Percentiles rank a stretch among this genome's conserved stretches.
These are phyloP conservation scores for Porpolomopsis calyptriformis DNA, from an alignment of 768 basidiomycete species.

Conservation along the genomic window DNA sequence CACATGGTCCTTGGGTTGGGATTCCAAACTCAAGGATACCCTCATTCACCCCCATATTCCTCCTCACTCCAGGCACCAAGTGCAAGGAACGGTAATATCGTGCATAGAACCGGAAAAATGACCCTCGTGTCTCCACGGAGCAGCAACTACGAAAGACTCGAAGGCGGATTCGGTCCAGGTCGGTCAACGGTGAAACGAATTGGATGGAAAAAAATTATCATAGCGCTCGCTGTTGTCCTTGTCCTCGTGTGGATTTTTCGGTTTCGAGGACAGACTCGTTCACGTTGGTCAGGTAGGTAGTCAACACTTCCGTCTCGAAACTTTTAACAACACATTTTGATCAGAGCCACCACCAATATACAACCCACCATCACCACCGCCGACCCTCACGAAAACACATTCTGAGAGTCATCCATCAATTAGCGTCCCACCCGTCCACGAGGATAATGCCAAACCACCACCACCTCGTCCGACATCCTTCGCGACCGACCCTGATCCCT, in stretches of 20 bases:
- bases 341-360: not conserved
- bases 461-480: constrained; percentile 40
- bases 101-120: constrained; percentile 3
- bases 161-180: constrained; percentile 38
- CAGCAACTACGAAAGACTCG: constrained; percentile 23
- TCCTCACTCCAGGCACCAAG: constrained; percentile 1
- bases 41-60: not conserved
- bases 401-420: constrained; percentile 8
- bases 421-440: constrained; percentile 8
- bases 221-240: constrained; percentile 47
- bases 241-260: constrained; percentile 59
- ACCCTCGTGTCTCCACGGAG: constrained; percentile 19
- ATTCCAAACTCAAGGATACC: too few species aligned
- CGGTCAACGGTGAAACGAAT: constrained; percentile 20
- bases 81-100: not conserved
- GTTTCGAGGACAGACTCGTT: constrained; percentile 25
- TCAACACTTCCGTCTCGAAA: not conserved
- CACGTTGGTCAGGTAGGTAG: not conserved
- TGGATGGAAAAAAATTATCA: constrained; percentile 58
- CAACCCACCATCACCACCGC: not conserved
- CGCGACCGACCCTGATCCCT: constrained; percentile 64
- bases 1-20: too few species aligned
- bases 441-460: constrained; percentile 8
- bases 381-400: not conserved
- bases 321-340: not conserved